Base-by-base conservation (phyloP, 2,329 filamentous ascomycete species). In the Onygena corvina region DNA sequence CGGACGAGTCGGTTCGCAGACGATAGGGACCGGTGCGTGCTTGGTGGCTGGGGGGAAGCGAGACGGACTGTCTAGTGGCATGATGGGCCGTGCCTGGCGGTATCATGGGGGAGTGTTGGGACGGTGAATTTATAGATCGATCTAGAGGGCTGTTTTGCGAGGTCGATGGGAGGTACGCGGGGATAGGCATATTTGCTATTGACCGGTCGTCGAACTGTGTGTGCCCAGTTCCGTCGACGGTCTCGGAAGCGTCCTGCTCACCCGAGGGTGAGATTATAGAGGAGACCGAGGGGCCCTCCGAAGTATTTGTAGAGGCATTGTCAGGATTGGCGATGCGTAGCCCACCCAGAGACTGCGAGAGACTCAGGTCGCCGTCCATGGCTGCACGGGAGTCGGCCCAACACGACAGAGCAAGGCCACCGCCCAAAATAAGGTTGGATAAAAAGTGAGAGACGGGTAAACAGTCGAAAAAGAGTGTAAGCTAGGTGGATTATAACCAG, bases 271-370 rank as follows among this genome's bases (percentile, higher is more conserved):
- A 12, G 30, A 31, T 46, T 30, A 31, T 18, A 21, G 42, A 31
- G 27, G 25, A 30, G 25, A 14, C 16, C 14, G 25, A 30, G 8
- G 42, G 42, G 11, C 27, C 27, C 6, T 68, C 63, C 23, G 64
- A 60, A 40, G 60, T 62, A 53, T 63, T 61, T 49, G 66, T 57
- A 53, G 72, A 71, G 53, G 78, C 76, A 70, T 92, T 81, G 71
- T 95, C 89, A 49, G 90, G 90, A 67, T 96, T 98, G 60, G 92
- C 90, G 67, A 98, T 96, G 66, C 90, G 86, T 68, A 98, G 75
- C 61, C 90, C 90, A 62, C 92, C 92, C 62, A 96, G 77, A 62
- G 87, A 86, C 71, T 89, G 85, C 63, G 88, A 92, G 58, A 96
- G 80, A 69, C 86, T 94, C 65, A 94, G 72, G 73, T 94, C 88